Percentiles rank a stretch among this genome's conserved stretches.
These are phyloP conservation scores for Spirogloea muscicola DNA, from an alignment of 139 green algal genomes.

Conservation along the genomic window DNA sequence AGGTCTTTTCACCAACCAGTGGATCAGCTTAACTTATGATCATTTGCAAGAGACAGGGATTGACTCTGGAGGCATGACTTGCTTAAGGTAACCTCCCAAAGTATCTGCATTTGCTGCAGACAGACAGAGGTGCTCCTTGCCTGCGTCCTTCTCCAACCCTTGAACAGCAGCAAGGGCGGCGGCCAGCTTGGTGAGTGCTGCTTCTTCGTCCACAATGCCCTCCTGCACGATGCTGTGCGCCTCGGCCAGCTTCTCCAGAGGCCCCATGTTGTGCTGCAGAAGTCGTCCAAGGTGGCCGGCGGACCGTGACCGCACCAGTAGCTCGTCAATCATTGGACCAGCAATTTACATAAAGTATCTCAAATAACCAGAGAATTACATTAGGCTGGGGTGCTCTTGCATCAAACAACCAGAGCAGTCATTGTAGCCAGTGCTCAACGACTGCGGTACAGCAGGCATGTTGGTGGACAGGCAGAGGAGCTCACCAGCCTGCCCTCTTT, in stretches of 20 bases:
- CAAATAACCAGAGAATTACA: too few relatives aligned
- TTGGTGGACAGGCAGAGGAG: neutral
- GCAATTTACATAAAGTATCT: too few relatives aligned
- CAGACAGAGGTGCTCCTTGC: too few relatives aligned
- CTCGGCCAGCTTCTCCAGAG: slow-evolving; percentile 12
- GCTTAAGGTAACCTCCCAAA: too few relatives aligned
- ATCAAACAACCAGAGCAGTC: neutral
- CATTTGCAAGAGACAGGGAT: neutral
- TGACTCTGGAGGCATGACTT: too few relatives aligned
- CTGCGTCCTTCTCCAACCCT: slow-evolving; percentile 16
- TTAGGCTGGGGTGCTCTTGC: neutral
- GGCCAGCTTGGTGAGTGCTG: slow-evolving; percentile 18
- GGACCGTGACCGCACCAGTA: too few relatives aligned
- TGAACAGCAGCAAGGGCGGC: slow-evolving; percentile 16
- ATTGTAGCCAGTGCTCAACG: neutral
- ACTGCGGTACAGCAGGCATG: neutral
- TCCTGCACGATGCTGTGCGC: slow-evolving; percentile 31
- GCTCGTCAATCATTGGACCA: too few relatives aligned
- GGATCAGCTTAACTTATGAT: too few relatives aligned
- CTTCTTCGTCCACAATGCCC: slow-evolving; percentile 13
- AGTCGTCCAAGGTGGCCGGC: too few relatives aligned
- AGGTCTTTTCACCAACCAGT: too few relatives aligned
- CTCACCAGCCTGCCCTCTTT: neutral
- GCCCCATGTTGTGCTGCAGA: too few relatives aligned
- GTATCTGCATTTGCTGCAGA: too few relatives aligned